A percentile compares a stretch with the other conserved stretches of the same genome.
Evolutionary conservation across 1,284 basidiomycete genomes (phyloP).

Genomic region (Malassezia furfur): DNA sequence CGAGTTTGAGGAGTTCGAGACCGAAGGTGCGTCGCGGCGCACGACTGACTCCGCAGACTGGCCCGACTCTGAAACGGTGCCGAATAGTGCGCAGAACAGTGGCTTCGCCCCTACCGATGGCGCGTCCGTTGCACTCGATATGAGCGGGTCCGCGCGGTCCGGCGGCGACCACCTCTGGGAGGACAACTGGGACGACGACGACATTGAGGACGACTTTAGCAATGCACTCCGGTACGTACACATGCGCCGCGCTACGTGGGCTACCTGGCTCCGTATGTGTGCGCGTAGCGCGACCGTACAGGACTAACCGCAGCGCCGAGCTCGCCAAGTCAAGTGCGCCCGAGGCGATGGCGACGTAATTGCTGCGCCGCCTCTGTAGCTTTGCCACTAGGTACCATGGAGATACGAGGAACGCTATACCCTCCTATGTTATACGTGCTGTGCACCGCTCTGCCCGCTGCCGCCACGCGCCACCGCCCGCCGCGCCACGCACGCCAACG

Average conservation of each 20-base stretch:
- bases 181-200: constrained; percentile 99
- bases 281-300: neutral
- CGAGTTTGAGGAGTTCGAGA: constrained; percentile 47
- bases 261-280: neutral
- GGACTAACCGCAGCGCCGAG: constrained; percentile 23
- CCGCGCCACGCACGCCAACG: neutral
- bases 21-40: constrained; percentile 28
- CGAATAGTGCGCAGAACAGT: neutral
- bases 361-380: too few species aligned
- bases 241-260: neutral
- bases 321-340: constrained; percentile 28
- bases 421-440: neutral
- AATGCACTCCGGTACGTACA: constrained; percentile 71
- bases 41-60: constrained; percentile 3
- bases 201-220: constrained; percentile 94
- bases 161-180: constrained; percentile 70
- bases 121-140: constrained; percentile 14
- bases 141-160: constrained; percentile 17
- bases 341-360: constrained; percentile 29
- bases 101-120: neutral
- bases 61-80: constrained; percentile 56
- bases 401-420: too few species aligned
- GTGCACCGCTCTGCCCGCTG: neutral
- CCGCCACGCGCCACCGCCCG: neutral
- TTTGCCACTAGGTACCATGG: too few species aligned